Conservation (phyloP, 129 eudicot species). For the Lonicera japonica region DNA sequence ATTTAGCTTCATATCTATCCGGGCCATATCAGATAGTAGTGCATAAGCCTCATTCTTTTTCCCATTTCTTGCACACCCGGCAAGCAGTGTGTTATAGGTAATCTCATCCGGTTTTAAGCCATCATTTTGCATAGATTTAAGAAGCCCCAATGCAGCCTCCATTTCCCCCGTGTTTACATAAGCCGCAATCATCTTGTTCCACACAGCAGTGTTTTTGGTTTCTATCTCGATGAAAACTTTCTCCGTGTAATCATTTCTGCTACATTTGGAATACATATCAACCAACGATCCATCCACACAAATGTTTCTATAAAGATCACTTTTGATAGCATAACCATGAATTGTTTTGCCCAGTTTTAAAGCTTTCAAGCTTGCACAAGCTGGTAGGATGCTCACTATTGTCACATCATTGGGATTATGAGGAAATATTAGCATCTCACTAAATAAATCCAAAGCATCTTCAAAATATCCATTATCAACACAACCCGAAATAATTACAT, state of each 20-base stretch:
- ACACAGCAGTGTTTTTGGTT: conserved; percentile 20
- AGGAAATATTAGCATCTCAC: conserved; percentile 12
- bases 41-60: conserved; percentile 11
- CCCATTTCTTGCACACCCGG: conserved; percentile 19
- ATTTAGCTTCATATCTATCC: conserved; percentile 4
- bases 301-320: conserved; percentile 7
- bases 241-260: conserved; percentile 24
- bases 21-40: conserved; percentile 16
- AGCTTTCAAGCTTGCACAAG: conserved; percentile 24
- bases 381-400: conserved; percentile 13
- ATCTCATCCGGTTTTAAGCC: conserved; percentile 24
- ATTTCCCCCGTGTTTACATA: conserved; percentile 20
- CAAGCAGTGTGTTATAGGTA: conserved; percentile 27
- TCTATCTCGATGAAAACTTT: conserved; percentile 14
- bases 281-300: conserved; percentile 20
- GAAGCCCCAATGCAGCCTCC: conserved; percentile 19
- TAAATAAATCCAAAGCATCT: conserved; percentile 16
- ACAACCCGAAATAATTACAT: conserved; percentile 26
- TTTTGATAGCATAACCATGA: conserved; percentile 26
- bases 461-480: conserved; percentile 15
- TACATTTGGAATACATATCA: conserved; percentile 33
- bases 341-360: conserved; percentile 18
- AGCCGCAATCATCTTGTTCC: conserved; percentile 37
- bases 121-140: conserved; percentile 18
- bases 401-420: conserved; percentile 22